Base-by-base conservation (phyloP, 164 flowering plant genomes). In the Macadamia integrifolia region DNA sequence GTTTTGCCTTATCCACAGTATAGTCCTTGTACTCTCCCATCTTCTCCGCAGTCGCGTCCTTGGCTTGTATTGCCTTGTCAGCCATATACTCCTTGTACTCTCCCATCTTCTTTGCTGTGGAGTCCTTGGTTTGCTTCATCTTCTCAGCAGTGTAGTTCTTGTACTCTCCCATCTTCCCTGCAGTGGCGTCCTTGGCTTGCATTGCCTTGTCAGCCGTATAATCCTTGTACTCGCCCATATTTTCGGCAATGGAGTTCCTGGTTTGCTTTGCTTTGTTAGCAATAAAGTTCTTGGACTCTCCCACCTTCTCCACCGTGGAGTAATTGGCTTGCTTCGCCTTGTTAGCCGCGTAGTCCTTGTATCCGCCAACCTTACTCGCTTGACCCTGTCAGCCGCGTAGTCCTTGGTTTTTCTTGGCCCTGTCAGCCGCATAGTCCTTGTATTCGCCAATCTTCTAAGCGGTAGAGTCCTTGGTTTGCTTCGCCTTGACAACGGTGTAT, bases 81-180 rank as follows among this genome's bases (percentile, higher is more conserved):
- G 57, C 57, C 1, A n/a, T 6, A 5, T 11, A 52, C 18, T 52
- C 57, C 17, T 9, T 52, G 18, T 52, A 52, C 17, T 52, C 57
- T n/a, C n/a, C 57, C 57, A 52, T 52, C 17, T 52, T 52, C 2
- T 52, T 6, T 17, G 18, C 18, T 1, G 57, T 17, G 15, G 57
- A 13, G 15, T 52, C 57, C 18, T 17, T 52, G 57, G n/a, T 15
- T 13, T 50, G 55, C 55, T 13, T 50, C 15, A 15, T 13, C 62
- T 77, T 78, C 75, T 85, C 81, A 1, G 77, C 82, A 0, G 80
- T 56, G 29, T 67, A 76, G 13, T 87, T 87, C 72, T 78, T 82
- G 28, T 43, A 64, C 62, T 78, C 80, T 29, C 65, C 55, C 55
- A 50, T 50, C 55, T 50, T 50, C 55, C 3, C 6, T 15, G 13